phyloP scores from a whole-genome alignment of 768 basidiomycete species.

The Hydnomerulius pinastri region DNA sequence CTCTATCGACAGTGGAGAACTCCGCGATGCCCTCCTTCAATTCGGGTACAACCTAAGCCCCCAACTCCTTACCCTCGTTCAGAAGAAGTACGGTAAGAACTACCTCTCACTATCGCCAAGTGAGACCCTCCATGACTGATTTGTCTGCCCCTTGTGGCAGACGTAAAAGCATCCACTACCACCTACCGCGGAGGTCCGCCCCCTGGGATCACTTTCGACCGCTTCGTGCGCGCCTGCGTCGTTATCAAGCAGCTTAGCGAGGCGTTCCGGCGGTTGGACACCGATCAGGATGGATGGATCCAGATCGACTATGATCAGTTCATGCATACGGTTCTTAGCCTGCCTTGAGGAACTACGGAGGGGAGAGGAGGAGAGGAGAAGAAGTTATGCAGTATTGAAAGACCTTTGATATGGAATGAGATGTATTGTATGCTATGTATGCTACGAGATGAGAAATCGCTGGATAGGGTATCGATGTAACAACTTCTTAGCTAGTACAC shows the following conservation, averaged over 20 bases:
- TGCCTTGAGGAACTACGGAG: constrained; percentile 38
- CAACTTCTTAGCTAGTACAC: no score
- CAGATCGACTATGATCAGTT: constrained; percentile 58
- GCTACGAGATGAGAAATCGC: no score
- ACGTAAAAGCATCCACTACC: constrained; percentile 55
- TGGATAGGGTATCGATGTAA: no score
- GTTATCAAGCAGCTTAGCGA: constrained; percentile 78
- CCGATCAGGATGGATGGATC: constrained; percentile 57
- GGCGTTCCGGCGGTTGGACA: constrained; percentile 65
- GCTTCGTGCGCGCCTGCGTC: constrained; percentile 86
- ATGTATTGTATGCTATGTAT: neutral
- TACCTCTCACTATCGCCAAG: neutral
- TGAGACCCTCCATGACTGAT: constrained; percentile 20
- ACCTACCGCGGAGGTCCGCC: constrained; percentile 32
- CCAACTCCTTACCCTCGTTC: constrained; percentile 60
- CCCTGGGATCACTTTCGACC: constrained; percentile 81
- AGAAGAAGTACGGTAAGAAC: constrained; percentile 78
- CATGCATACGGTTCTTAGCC: constrained; percentile 49
- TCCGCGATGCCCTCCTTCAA: constrained; percentile 66
- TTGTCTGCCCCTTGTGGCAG: constrained; percentile 45
- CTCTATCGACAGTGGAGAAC: constrained; percentile 70
- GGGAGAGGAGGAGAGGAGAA: neutral
- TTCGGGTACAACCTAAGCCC: constrained; percentile 83
- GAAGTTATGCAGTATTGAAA: neutral
- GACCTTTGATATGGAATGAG: neutral